Base-by-base conservation (phyloP, 441 rosid genomes). In the Daphne laureola region DNA sequence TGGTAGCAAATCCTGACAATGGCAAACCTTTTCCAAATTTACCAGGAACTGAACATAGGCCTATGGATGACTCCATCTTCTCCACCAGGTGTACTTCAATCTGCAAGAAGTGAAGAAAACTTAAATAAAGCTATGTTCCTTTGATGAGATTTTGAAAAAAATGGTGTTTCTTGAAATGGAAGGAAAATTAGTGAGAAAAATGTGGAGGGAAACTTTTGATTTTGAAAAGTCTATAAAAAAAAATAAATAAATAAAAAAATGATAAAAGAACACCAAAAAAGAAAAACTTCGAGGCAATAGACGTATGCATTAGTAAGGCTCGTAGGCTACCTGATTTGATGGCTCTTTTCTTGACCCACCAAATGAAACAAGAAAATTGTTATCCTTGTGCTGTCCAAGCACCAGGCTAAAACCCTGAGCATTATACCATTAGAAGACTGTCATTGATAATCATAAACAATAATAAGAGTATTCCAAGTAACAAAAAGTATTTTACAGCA, bases 351-450 rank as follows among this genome's bases (percentile, higher is more conserved):
- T 85, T 41, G 63, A 70, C 57, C 99, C 97, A 54, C 97, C 97
- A 56, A 90, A 90, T 42, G 99, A 93, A 68, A 93, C 95, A 8
- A 93, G 99, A 65, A 79, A 77, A 72, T 85, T 96, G 65, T 85
- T 85, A 50, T 85, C 99, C 68, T 87, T 90, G 75, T 90, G 95
- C 64, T 83, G 92, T 58, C 82, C 82, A 63, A 80, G 85, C 62
- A 85, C 96, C 52, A 93, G 72, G 69, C 93, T 90, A 66, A 93
- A 90, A 49, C 99, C 99, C 96, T 93, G 74, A 54, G 35, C 70
- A 44, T 13, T 31, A 31, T 9, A 31, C 11, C 38, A 31, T 31
- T 5, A 31, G 11, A 31, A 5, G 11, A 31, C 8, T 9, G 11
- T 31, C 38, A 7, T 31, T 31, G 11, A 31, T 31, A 31, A 9